Percentiles rank a stretch among this genome's conserved stretches.
phyloP scores from a whole-genome alignment of 208 protist species.

The Trypanosoma cruzi region DNA sequence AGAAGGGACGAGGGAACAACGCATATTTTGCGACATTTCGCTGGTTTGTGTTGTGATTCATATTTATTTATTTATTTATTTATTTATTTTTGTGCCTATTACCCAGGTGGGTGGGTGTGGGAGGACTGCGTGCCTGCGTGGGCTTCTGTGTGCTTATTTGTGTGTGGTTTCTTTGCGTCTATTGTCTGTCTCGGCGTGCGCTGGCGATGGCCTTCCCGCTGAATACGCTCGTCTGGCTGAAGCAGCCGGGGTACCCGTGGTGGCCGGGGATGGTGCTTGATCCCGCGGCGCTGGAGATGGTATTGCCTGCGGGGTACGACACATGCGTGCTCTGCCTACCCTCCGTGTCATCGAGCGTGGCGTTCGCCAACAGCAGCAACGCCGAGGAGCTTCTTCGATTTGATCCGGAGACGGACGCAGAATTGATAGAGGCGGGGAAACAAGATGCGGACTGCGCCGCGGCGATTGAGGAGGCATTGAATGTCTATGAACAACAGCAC shows the following conservation, averaged over 20 bases:
- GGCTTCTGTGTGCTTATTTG: too few relatives aligned
- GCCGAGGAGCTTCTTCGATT: slow-evolving; percentile 39
- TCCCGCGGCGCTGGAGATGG: slow-evolving; percentile 30
- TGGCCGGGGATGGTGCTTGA: slow-evolving; percentile 78
- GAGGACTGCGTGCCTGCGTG: too few relatives aligned
- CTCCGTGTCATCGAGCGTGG: slow-evolving; percentile 44
- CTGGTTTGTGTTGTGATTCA: background rate
- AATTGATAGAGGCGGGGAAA: slow-evolving; percentile 37
- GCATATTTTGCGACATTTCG: background rate
- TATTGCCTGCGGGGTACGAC: slow-evolving; percentile 49
- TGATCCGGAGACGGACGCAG: slow-evolving; percentile 36
- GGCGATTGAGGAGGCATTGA: slow-evolving; percentile 61
- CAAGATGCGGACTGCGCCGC: slow-evolving; percentile 44
- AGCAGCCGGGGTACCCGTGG: slow-evolving; percentile 81
- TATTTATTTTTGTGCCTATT: background rate
- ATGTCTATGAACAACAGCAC: slow-evolving; percentile 23
- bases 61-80: too few relatives aligned
- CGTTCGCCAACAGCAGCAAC: slow-evolving; percentile 47
- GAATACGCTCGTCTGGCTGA: slow-evolving; percentile 77
- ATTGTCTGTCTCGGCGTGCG: slow-evolving; percentile 9
- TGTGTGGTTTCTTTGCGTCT: slow-evolving; percentile 2
- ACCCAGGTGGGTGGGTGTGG: too few relatives aligned
- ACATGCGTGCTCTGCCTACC: slow-evolving; percentile 69
- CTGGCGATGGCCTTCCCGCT: slow-evolving; percentile 28
- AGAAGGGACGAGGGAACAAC: background rate